Evolutionary conservation across 1,284 basidiomycete genomes (phyloP), one percentile per base, ranked within the genome.

Genomic region (Ustilago bromivora): DNA sequence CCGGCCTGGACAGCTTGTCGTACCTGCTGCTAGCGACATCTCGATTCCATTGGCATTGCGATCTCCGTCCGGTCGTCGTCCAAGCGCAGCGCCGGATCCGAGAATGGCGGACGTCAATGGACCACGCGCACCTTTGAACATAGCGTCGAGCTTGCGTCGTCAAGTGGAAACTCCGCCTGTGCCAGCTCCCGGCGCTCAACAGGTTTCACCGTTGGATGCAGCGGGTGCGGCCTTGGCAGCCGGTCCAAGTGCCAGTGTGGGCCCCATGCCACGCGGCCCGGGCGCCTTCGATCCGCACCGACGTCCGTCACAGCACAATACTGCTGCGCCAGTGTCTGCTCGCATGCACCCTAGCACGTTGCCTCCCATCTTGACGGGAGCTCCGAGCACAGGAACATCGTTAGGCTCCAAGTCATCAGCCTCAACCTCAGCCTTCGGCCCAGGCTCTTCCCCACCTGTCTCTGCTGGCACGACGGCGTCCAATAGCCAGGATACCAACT

Each of bases 111-210:
- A 54, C 12, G 52, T 57, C 10, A 19, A 10, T n/a, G 61, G 60
- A 11, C 61, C n/a, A n/a, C 71, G 64, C 19, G 61, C 54, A 11
- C 58, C 71, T 9, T 34, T 49, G 61, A 71, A 72, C 49, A 60
- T 81, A 61, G 80, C 82, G 23, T 81, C 80, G 2, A 78, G 60
- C 49, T 51, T 83, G 60, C 79, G 82, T n/a, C 67, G 79, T 31
- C 77, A 82, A 61, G 82, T 82, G 35, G 81, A 83, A 51, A 68
- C 76, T 12, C 66, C 75, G 31, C 68, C 68, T 17, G 51, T 53
- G 41, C 32, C 28, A 23, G 17, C n/a, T 6, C 19, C 64, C 7
- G 52, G 35, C 17, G 67, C 57, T 13, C 41, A 58, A 6, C 47
- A 57, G 15, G 59, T 49, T 2, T 67, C 69, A 34, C 63, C 74